Evolutionary conservation across 1,139 yeast genomes (phyloP).

Genomic region (Zygoascus hellenicus): DNA sequence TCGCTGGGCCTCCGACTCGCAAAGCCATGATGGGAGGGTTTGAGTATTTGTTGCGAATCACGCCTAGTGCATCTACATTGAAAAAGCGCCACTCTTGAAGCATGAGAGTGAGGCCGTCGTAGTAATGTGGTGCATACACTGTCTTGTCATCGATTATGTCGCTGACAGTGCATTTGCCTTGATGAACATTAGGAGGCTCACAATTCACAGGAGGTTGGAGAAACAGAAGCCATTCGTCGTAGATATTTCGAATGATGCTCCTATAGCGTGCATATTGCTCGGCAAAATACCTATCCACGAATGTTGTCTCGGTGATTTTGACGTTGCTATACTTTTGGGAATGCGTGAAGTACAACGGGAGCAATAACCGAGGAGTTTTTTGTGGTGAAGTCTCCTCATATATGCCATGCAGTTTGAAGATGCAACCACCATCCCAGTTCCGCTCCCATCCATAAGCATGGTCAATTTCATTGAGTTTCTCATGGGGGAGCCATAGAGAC

Average conservation of each 20-base stretch:
- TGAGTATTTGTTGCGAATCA: constrained; percentile 70
- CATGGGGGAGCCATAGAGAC: constrained; percentile 56
- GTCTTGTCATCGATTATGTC: constrained; percentile 36
- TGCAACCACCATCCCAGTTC: constrained; percentile 71
- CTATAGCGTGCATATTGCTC: constrained; percentile 50
- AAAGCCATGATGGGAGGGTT: constrained; percentile 68
- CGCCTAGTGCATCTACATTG: constrained; percentile 85
- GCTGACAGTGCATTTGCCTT: constrained; percentile 30
- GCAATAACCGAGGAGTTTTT: constrained; percentile 30
- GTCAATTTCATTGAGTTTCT: constrained; percentile 43
- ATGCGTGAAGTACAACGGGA: constrained; percentile 45
- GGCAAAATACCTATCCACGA: constrained; percentile 57
- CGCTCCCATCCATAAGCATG: constrained; percentile 65
- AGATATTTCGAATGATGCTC: constrained; percentile 34
- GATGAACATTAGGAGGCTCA: constrained; percentile 61
- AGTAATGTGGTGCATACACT: constrained; percentile 80
- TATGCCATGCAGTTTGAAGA: constrained; percentile 72
- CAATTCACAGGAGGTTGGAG: constrained; percentile 81
- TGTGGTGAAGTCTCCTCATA: constrained; percentile 64
- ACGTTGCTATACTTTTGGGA: constrained; percentile 34
- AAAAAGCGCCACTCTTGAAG: constrained; percentile 62
- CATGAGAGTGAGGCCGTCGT: constrained; percentile 90
- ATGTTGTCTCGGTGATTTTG: constrained; percentile 42
- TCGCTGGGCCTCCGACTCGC: constrained; percentile 72
- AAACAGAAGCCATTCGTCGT: constrained; percentile 49